Percentiles rank a stretch among this genome's conserved stretches.
These are phyloP conservation scores for Kwoniella shivajii DNA, from an alignment of 1,284 basidiomycete species.

Conservation along the genomic window DNA sequence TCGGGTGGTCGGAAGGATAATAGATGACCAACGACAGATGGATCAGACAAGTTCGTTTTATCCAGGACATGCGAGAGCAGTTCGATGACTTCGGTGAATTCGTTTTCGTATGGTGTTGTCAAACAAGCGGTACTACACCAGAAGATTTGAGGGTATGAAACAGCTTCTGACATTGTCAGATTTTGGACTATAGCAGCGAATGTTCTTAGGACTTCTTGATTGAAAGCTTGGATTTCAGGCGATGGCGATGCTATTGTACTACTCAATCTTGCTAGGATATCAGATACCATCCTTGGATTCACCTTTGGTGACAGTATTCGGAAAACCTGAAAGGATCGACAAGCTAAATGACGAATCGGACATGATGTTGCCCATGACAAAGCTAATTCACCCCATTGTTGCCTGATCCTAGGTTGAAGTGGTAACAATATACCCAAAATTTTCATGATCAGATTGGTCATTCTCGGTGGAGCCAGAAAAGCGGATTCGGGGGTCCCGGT, in stretches of 20 bases:
- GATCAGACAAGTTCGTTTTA: conserved; percentile 73
- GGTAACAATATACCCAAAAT: conserved; percentile 71
- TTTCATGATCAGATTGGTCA: conserved; percentile 68
- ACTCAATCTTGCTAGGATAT: conserved; percentile 78
- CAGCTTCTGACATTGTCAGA: conserved; percentile 62
- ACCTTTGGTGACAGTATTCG: conserved; percentile 76
- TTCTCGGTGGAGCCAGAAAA: conserved; percentile 61
- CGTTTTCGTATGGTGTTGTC: conserved; percentile 77
- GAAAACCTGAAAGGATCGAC: conserved; percentile 88
- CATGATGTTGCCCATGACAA: conserved; percentile 84
- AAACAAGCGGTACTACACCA: conserved; percentile 84
- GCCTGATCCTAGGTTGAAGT: conserved; percentile 66
- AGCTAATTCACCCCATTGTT: conserved; percentile 79
- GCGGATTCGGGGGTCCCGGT: conserved; percentile 43
- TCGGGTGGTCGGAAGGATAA: conserved; percentile 68
- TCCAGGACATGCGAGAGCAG: conserved; percentile 72
- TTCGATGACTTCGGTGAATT: conserved; percentile 71
- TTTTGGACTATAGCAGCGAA: conserved; percentile 68
- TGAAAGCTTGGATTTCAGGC: conserved; percentile 76
- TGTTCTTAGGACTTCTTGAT: conserved; percentile 78
- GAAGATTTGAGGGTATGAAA: conserved; percentile 76
- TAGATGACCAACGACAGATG: conserved; percentile 64
- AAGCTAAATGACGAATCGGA: conserved; percentile 81
- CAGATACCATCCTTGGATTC: conserved; percentile 72
- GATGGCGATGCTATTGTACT: conserved; percentile 75